Base-by-base conservation (phyloP, 2,329 filamentous ascomycete species). In the Arthroderma uncinatum region DNA sequence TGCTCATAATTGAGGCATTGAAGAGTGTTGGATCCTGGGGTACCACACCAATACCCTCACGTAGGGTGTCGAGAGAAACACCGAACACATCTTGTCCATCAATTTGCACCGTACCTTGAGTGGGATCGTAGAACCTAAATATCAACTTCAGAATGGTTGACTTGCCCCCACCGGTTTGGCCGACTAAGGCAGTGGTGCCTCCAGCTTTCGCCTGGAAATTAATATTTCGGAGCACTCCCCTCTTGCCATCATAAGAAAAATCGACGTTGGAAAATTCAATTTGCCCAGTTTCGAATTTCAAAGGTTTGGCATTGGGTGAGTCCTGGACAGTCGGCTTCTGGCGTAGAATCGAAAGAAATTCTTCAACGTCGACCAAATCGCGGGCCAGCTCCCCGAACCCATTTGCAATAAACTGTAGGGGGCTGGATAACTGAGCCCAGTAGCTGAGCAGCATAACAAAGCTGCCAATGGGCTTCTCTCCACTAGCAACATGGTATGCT, bases 371-470 rank as follows among this genome's bases (percentile, higher is more conserved):
- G 37, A 87, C 79, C 25, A 88, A 70, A 52, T 81, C 77, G 19
- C 72, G 70, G 2, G 75, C 73, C 30, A 82, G 69, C 50, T 73
- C 71, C 21, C 73, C 71, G 57, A 79, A 76, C 28, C 75, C 76
- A 61, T 71, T 76, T 0, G 75, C 74, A 40, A 83, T 72, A 10
- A 73, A 72, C n/a, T 73, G 71, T 2, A 83, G 68, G 5, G 80
- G 79, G 2, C 64, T 66, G 57, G 74, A 64, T 12, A 80, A 60
- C 67, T 77, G 68, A 64, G 71, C 69, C 84, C 84, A 88, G 67
- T 86, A 87, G 34, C 80, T 77, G 14, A 85, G 73, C 25, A 88
- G 69, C 16, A 83, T 82, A 3, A 87, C 79, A 60, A 88, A 83
- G 59, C 78, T 78, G 40, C 83, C 83, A 10, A 84, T 72, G 0